Evolutionary conservation across 805 yeast genomes (phyloP).

Genomic region (Kodamaea restingae): DNA sequence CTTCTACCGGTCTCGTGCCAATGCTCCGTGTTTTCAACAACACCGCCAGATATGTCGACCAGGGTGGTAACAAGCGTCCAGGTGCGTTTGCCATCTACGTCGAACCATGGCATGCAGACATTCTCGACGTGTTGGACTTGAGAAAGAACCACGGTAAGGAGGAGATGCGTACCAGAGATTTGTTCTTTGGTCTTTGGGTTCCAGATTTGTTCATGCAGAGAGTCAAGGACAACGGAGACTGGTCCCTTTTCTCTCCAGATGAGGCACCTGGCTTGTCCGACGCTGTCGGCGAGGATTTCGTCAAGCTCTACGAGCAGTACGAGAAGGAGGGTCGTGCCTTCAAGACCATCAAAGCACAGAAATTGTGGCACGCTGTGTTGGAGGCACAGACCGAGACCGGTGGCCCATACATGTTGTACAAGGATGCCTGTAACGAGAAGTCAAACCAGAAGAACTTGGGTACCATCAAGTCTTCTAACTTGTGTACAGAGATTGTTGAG

Average conservation of each 20-base stretch:
- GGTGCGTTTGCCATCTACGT: conserved; percentile 60
- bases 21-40: conserved; percentile 62
- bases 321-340: conserved; percentile 50
- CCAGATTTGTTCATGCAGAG: conserved; percentile 61
- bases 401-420: conserved; percentile 61
- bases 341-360: conserved; percentile 52
- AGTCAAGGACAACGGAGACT: conserved; percentile 51
- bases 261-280: conserved; percentile 57
- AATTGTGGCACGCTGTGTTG: conserved; percentile 56
- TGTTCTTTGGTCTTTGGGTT: conserved; percentile 61
- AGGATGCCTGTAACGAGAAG: conserved; percentile 58
- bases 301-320: conserved; percentile 46
- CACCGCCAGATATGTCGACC: conserved; percentile 62
- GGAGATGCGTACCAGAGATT: conserved; percentile 59
- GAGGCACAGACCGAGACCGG: conserved; percentile 66
- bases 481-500: conserved; percentile 63
- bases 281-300: conserved; percentile 54
- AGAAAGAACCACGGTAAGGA: conserved; percentile 64
- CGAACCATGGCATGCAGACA: conserved; percentile 63
- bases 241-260: conserved; percentile 59
- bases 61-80: conserved; percentile 64
- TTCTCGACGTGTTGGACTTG: conserved; percentile 55
- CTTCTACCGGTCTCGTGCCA: conserved; percentile 59
- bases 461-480: conserved; percentile 55
- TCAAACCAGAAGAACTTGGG: conserved; percentile 61